These are phyloP conservation scores for Apiosordaria backusii DNA, from an alignment of 495 filamentous ascomycete species.

Conservation along the genomic window DNA sequence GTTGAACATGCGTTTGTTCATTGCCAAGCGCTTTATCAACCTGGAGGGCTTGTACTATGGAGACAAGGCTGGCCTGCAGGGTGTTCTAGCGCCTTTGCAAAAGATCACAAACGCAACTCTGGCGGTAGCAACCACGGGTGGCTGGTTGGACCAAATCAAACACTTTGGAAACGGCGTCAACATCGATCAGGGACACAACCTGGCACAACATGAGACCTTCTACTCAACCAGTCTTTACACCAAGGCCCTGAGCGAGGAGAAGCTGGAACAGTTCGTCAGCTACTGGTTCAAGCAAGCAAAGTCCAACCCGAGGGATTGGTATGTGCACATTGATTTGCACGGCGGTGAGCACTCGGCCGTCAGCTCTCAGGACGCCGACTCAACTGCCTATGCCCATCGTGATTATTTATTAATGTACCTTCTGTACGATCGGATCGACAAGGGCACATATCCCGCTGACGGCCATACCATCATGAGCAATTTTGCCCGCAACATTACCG, in stretches of 20 bases:
- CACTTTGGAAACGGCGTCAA: slow-evolving; percentile 41
- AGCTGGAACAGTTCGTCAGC: slow-evolving; percentile 37
- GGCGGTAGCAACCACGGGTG: slow-evolving; percentile 30
- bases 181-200: slow-evolving; percentile 35
- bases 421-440: slow-evolving; percentile 41
- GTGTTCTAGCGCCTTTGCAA: slow-evolving; percentile 35
- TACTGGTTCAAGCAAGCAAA: slow-evolving; percentile 46
- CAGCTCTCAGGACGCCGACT: slow-evolving; percentile 23
- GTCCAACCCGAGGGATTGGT: slow-evolving; percentile 42
- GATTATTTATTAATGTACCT: slow-evolving; percentile 45
- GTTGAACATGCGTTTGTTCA: slow-evolving; percentile 46
- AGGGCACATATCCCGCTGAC: slow-evolving; percentile 30
- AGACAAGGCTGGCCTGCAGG: slow-evolving; percentile 33
- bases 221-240: slow-evolving; percentile 41
- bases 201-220: slow-evolving; percentile 45
- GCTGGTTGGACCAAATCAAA: slow-evolving; percentile 41
- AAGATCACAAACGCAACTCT: slow-evolving; percentile 35
- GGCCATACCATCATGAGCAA: slow-evolving; percentile 36
- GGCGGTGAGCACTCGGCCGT: slow-evolving; percentile 44
- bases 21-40: slow-evolving; percentile 37
- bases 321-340: slow-evolving; percentile 46
- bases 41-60: slow-evolving; percentile 46
- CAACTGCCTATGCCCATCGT: slow-evolving; percentile 43
- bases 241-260: slow-evolving; percentile 32
- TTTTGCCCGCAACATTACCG: slow-evolving; percentile 37